These are phyloP conservation scores for Penicillium brasilianum DNA, from an alignment of 2,329 filamentous ascomycete species.

Conservation along the genomic window DNA sequence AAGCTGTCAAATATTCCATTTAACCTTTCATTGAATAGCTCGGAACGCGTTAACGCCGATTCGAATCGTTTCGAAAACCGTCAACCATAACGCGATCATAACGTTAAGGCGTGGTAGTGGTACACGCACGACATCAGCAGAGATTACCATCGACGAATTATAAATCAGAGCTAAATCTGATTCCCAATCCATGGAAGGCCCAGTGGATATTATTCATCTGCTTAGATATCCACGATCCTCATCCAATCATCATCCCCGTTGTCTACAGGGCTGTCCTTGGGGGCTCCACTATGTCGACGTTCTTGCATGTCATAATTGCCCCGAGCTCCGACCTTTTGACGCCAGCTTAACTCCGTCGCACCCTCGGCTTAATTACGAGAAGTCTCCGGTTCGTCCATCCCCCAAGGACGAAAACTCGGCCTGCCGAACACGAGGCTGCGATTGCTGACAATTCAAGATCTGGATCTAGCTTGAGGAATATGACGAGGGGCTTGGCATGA, in stretches of 20 bases:
- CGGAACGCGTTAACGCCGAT: not conserved
- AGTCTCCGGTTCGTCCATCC: not conserved
- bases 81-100: not conserved
- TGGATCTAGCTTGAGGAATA: not conserved
- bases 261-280: not conserved
- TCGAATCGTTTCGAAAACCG: not conserved
- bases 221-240: not conserved
- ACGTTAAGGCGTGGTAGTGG: slow-evolving; percentile 1
- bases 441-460: slow-evolving; percentile 1
- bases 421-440: not conserved
- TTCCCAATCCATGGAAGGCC: not conserved
- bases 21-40: not conserved
- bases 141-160: not conserved
- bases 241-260: not conserved
- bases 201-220: slow-evolving; percentile 7
- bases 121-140: not conserved
- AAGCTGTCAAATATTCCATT: not conserved
- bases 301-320: slow-evolving; percentile 1
- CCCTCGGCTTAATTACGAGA: not conserved
- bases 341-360: not conserved
- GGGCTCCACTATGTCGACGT: slow-evolving; percentile 1
- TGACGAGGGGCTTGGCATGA: not conserved
- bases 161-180: not conserved
- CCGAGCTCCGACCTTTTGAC: not conserved
- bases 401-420: not conserved